Evolutionary conservation across 257 asterid species (phyloP).

Genomic region (Lithospermum erythrorhizon): DNA sequence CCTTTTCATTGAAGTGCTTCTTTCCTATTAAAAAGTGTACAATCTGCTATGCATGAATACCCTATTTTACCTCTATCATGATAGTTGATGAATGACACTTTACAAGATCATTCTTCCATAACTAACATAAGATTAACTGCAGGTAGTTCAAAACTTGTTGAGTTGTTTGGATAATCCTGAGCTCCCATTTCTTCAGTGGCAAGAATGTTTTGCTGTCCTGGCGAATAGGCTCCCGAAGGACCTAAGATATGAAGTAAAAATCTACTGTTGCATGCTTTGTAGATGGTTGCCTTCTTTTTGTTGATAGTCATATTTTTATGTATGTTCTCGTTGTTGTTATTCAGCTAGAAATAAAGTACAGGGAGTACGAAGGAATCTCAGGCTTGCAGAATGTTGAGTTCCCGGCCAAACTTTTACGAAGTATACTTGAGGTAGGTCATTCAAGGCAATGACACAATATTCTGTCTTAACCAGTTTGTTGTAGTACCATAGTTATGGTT

Average conservation of each 20-base stretch:
- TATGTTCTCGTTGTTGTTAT: constrained; percentile 6
- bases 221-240: constrained; percentile 91
- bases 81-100: neutral
- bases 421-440: constrained; percentile 71
- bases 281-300: constrained; percentile 4
- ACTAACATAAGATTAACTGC: constrained; percentile 13
- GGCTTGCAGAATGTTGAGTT: constrained; percentile 62
- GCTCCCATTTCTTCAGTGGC: constrained; percentile 99
- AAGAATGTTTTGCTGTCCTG: constrained; percentile 92
- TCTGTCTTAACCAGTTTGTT: neutral
- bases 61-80: too few relatives aligned
- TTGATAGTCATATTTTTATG: neutral
- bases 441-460: neutral
- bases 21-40: too few relatives aligned
- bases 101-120: neutral
- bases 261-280: constrained; percentile 9
- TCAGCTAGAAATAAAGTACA: constrained; percentile 77
- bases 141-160: constrained; percentile 93
- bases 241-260: constrained; percentile 69
- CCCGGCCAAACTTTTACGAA: constrained; percentile 76
- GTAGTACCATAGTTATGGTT: neutral
- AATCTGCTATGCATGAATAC: too few relatives aligned
- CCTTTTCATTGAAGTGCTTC: too few relatives aligned
- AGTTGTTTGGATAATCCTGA: constrained; percentile 97
- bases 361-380: constrained; percentile 59